Evolutionary conservation across 495 filamentous ascomycete species (phyloP).

Genomic region (Oleoguttula mirabilis): DNA sequence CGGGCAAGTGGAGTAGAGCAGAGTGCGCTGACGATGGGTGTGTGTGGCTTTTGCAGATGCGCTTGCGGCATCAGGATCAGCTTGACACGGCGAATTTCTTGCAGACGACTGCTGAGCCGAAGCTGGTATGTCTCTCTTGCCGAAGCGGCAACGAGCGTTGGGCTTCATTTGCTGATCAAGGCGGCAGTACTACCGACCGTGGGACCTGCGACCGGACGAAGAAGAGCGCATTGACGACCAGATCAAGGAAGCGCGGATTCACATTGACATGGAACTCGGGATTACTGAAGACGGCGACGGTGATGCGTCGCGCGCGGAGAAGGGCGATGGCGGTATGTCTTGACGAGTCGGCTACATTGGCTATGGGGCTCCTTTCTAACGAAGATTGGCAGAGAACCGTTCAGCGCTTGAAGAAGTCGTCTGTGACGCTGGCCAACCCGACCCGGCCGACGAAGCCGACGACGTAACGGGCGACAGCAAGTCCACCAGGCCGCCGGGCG

Average conservation of each 20-base stretch:
- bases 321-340: too few species aligned
- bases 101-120: conserved; percentile 59
- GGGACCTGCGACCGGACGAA: conserved; percentile 55
- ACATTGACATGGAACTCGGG: not conserved
- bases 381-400: too few species aligned
- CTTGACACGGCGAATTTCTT: conserved; percentile 63
- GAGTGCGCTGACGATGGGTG: not conserved
- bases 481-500: not conserved
- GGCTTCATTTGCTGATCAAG: conserved; percentile 21
- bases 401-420: too few species aligned
- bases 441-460: not conserved
- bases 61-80: conserved; percentile 59
- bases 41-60: too few species aligned
- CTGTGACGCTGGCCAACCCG: not conserved
- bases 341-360: too few species aligned
- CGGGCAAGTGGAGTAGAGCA: too few species aligned
- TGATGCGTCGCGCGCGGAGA: not conserved
- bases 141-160: conserved; percentile 8
- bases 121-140: conserved; percentile 66
- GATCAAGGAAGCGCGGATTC: conserved; percentile 42
- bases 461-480: not conserved
- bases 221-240: conserved; percentile 51
- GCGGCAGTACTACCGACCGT: conserved; percentile 75
- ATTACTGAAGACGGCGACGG: not conserved
- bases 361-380: too few species aligned